Conservation (phyloP, 257 asterid species). For the Nicotiana otophora region DNA sequence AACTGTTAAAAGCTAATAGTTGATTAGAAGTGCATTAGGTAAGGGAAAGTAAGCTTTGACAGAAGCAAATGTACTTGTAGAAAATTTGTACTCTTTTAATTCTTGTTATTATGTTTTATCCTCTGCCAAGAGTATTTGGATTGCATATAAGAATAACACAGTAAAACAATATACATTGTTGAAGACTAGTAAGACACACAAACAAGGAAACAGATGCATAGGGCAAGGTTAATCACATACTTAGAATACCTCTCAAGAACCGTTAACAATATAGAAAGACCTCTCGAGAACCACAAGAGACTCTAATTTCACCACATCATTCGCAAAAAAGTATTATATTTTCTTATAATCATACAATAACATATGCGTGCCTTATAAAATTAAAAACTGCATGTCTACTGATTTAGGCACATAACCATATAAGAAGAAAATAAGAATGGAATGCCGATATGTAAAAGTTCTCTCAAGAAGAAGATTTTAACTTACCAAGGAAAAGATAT, state of each 20-base stretch:
- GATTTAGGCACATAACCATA: no score
- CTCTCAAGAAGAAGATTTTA: no score
- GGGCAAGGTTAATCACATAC: background rate
- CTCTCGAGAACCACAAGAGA: slow-evolving; percentile 37
- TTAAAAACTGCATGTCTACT: no score
- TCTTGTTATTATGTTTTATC: background rate
- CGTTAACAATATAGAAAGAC: slow-evolving; percentile 22
- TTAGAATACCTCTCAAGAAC: slow-evolving; percentile 1
- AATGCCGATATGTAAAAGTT: no score
- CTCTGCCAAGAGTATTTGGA: background rate
- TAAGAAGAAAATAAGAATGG: no score
- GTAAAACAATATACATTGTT: background rate
- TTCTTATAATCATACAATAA: no score
- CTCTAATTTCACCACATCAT: slow-evolving; percentile 8
- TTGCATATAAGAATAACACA: background rate
- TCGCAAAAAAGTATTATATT: no score
- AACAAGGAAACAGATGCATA: background rate
- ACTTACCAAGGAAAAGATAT: no score
- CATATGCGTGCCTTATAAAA: no score
- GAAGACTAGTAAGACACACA: background rate
- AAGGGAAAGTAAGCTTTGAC: background rate
- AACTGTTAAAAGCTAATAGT: background rate
- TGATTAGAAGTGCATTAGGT: no score
- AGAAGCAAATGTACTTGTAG: background rate
- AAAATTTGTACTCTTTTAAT: background rate